Evolutionary conservation across 2,329 filamentous ascomycete species (phyloP).

Genomic region (Alternaria incomplexa): DNA sequence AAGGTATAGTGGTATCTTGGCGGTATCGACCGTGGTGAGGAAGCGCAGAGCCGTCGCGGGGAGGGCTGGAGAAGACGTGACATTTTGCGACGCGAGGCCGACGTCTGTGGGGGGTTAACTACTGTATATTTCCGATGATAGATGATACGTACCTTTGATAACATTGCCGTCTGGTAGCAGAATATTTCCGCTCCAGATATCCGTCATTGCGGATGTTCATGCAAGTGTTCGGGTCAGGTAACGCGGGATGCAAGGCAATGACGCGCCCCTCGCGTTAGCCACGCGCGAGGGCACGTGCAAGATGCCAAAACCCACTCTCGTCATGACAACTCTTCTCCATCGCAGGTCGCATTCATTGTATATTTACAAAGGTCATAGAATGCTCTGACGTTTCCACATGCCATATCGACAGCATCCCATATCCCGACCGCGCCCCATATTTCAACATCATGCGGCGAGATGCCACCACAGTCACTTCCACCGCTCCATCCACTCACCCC

Average conservation of each 20-base stretch:
- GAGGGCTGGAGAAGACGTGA: slow-evolving; percentile 22
- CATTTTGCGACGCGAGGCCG: slow-evolving; percentile 31
- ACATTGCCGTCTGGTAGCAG: slow-evolving; percentile 31
- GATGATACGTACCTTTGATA: slow-evolving; percentile 28
- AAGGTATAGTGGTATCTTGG: slow-evolving; percentile 50
- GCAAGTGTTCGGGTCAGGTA: not conserved
- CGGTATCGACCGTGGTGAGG: slow-evolving; percentile 49
- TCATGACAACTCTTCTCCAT: not conserved
- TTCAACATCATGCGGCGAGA: no score
- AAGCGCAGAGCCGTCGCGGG: slow-evolving; percentile 37
- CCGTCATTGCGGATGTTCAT: slow-evolving; percentile 29
- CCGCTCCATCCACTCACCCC: no score
- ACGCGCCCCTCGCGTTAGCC: slow-evolving; percentile 21
- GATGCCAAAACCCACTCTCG: not conserved
- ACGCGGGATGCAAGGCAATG: slow-evolving; percentile 5
- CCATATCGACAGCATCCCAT: no score
- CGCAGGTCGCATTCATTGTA: accelerated
- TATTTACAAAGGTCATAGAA: not conserved
- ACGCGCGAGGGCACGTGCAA: slow-evolving; percentile 19
- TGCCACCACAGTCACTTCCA: no score
- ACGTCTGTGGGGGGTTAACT: slow-evolving; percentile 29
- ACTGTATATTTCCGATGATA: no score
- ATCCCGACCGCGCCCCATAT: no score
- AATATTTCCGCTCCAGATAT: slow-evolving; percentile 45
- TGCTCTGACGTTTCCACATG: not conserved